Conservation (phyloP, 1,284 basidiomycete genomes). For the Apiotrichum veenhuisii region DNA sequence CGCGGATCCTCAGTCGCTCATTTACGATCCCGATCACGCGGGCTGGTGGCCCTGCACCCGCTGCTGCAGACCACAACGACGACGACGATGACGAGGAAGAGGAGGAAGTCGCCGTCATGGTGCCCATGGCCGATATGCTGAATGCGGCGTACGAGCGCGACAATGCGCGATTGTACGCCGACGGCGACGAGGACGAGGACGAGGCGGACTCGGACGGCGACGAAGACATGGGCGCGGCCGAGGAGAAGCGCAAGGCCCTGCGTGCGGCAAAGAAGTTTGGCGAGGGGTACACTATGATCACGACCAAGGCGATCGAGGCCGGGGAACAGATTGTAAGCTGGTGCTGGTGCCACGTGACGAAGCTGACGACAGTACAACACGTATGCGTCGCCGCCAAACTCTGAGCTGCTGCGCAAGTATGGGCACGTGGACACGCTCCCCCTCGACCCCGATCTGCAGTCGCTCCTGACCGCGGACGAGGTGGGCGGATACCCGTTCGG, state of each 20-base stretch:
- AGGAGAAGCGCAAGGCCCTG: conserved; percentile 1
- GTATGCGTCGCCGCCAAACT: conserved; percentile 89
- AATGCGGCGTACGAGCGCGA: conserved; percentile 82
- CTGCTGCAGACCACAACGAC: conserved; percentile 46
- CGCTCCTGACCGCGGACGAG: conserved; percentile 19
- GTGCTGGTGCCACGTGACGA: too few relatives aligned
- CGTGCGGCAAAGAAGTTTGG: not conserved
- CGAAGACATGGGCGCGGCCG: conserved; percentile 7
- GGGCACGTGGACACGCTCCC: conserved; percentile 82
- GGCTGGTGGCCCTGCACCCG: conserved; percentile 16
- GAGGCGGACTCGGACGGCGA: conserved; percentile 18
- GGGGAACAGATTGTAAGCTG: conserved; percentile 84
- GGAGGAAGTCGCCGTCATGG: conserved; percentile 77
- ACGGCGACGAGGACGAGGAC: conserved; percentile 18
- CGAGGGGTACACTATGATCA: conserved; percentile 29
- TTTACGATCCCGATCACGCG: conserved; percentile 41
- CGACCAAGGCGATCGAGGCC: conserved; percentile 55
- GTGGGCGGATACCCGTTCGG: conserved; percentile 49
- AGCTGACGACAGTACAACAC: conserved; percentile 73
- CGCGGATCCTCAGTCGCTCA: conserved; percentile 78
- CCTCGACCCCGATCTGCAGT: conserved; percentile 49
- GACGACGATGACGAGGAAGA: conserved; percentile 63
- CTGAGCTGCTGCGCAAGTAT: conserved; percentile 88
- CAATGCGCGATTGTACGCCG: conserved; percentile 56
- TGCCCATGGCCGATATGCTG: conserved; percentile 93